phyloP scores from a whole-genome alignment of 2,329 filamentous ascomycete species.

The Alternaria panax region DNA sequence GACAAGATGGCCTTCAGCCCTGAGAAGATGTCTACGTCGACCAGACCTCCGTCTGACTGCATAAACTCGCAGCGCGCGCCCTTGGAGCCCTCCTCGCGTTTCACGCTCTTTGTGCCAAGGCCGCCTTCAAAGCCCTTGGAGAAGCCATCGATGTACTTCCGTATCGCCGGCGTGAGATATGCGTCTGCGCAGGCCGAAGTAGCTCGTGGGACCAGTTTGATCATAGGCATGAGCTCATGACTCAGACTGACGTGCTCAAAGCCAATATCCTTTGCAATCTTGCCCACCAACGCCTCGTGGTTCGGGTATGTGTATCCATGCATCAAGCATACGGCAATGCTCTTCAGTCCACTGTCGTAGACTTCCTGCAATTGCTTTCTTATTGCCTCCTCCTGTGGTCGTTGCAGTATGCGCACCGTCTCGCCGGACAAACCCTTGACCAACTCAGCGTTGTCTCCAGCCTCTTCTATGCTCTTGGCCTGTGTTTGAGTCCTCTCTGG shows the following conservation, averaged over 20 bases:
- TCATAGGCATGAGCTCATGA: slow-evolving; percentile 86
- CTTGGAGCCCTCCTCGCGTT: slow-evolving; percentile 67
- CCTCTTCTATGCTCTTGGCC: slow-evolving; percentile 59
- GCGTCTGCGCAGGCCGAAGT: slow-evolving; percentile 82
- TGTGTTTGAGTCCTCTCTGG: slow-evolving; percentile 70
- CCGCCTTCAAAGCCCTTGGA: slow-evolving; percentile 81
- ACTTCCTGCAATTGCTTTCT: slow-evolving; percentile 69
- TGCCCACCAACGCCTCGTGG: slow-evolving; percentile 81
- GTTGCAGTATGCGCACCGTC: slow-evolving; percentile 72
- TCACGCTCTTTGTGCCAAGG: slow-evolving; percentile 77
- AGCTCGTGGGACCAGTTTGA: slow-evolving; percentile 77
- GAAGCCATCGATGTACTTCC: slow-evolving; percentile 80
- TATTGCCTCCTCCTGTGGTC: slow-evolving; percentile 66
- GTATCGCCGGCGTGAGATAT: slow-evolving; percentile 80
- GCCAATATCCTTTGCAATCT: slow-evolving; percentile 78
- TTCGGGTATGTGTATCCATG: slow-evolving; percentile 91
- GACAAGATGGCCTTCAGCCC: slow-evolving; percentile 86
- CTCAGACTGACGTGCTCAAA: slow-evolving; percentile 84
- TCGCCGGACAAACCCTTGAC: slow-evolving; percentile 78
- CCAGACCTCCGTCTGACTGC: slow-evolving; percentile 80
- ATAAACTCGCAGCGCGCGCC: slow-evolving; percentile 92
- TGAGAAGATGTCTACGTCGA: slow-evolving; percentile 81
- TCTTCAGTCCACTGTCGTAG: slow-evolving; percentile 74
- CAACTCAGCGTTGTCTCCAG: slow-evolving; percentile 59
- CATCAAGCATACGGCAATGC: slow-evolving; percentile 89